Conservation (phyloP, 2,329 filamentous ascomycete genomes). For the Paramyrothecium sp. region DNA sequence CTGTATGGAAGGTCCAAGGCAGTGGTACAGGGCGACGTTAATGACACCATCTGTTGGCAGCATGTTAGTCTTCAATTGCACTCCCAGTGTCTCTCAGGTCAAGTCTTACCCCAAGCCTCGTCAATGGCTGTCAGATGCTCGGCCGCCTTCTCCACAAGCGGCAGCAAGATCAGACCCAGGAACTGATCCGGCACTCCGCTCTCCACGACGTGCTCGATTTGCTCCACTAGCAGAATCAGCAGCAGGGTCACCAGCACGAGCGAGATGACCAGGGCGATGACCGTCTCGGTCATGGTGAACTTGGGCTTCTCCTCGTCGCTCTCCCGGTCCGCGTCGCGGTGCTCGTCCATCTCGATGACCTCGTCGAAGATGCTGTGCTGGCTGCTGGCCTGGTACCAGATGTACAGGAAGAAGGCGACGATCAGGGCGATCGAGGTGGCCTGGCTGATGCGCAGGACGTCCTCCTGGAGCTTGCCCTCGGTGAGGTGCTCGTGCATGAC, state of each 20-base stretch:
- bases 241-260: conserved; percentile 61
- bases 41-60: conserved; percentile 51
- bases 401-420: conserved; percentile 53
- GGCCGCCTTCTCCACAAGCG: conserved; percentile 68
- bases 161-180: conserved; percentile 59
- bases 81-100: rapidly evolving
- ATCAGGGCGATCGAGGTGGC: conserved; percentile 62
- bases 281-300: conserved; percentile 63
- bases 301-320: conserved; percentile 58
- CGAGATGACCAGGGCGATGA: conserved; percentile 56
- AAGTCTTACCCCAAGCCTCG: conserved; percentile 55
- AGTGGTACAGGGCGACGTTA: conserved; percentile 70
- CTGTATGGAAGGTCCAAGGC: conserved; percentile 71
- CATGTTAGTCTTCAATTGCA: conserved; percentile 7
- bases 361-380: conserved; percentile 61
- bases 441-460: conserved; percentile 58
- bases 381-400: conserved; percentile 63
- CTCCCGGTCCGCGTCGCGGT: conserved; percentile 55
- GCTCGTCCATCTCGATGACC: conserved; percentile 49
- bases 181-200: conserved; percentile 29
- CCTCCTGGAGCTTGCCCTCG: conserved; percentile 35
- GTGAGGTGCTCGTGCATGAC: conserved; percentile 25
- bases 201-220: conserved; percentile 53
- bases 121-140: conserved; percentile 70
- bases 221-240: conserved; percentile 65